Percentiles rank a stretch among this genome's conserved stretches.
These are phyloP conservation scores for Paspalum notatum DNA, from an alignment of 176 grass and related monocot species.

Conservation along the genomic window DNA sequence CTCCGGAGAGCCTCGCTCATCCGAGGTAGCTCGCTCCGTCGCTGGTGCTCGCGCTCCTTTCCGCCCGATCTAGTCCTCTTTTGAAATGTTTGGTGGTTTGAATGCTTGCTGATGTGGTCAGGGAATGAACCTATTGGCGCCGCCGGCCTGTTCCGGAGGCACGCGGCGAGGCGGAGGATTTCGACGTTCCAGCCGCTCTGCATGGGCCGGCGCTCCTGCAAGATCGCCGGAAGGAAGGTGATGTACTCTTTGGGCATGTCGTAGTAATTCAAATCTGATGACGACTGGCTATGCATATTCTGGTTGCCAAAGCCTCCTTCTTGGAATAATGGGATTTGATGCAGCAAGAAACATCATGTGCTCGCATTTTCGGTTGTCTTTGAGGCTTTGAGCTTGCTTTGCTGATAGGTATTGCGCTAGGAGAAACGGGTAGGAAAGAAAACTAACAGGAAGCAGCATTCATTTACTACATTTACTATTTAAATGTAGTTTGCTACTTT, in stretches of 20 bases:
- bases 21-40: slow-evolving; percentile 32
- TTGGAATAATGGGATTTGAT: background rate
- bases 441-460: background rate
- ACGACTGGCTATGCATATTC: background rate
- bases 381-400: slow-evolving; percentile 5
- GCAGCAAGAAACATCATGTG: background rate
- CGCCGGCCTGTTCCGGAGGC: slow-evolving; percentile 20
- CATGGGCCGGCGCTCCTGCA: slow-evolving; percentile 95
- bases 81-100: background rate
- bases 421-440: background rate
- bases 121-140: slow-evolving; percentile 33
- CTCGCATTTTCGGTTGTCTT: background rate
- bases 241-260: slow-evolving; percentile 5
- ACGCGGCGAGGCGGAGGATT: slow-evolving; percentile 54
- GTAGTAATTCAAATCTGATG: background rate
- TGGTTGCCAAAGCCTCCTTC: background rate
- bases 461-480: background rate
- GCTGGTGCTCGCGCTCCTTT: background rate
- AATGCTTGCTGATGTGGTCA: slow-evolving; percentile 20
- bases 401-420: slow-evolving; percentile 3
- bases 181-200: slow-evolving; percentile 72
- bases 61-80: slow-evolving; percentile 8
- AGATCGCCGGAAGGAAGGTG: slow-evolving; percentile 99
- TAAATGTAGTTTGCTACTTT: slow-evolving; percentile 7
- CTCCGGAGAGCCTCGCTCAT: slow-evolving; percentile 46